Base-by-base conservation (phyloP, 106 monocot genomes). In the Narthecium ossifragum region DNA sequence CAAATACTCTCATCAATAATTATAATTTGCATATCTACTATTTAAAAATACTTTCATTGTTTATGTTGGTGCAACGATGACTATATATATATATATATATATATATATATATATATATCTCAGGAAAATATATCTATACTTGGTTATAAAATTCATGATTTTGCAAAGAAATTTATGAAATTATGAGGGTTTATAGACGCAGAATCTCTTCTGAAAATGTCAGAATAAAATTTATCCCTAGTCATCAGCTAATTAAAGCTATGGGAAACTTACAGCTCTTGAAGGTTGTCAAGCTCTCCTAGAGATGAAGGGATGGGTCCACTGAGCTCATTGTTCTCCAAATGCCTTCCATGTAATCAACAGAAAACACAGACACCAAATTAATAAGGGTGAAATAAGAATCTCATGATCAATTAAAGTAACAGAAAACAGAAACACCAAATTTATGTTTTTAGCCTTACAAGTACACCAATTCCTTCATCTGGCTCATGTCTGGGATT, bases 401-500 rank as follows among this genome's bases (percentile, higher is more conserved):
- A 15, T 34, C 17, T 33, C 12, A 62, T 26, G 31, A 8, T 1
- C 28, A 34, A 31, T 14, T 65, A 45, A 66, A 67, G 46, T 22
- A 34, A 51, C n/a, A n/a, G 52, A 46, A 12, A n/a, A n/a, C n/a
- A n/a, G n/a, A n/a, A n/a, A n/a, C n/a, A n/a, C n/a, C n/a, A n/a
- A 60, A 53, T 27, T 32, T 0, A 18, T 22, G 12, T 8, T 18
- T 31, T 0, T 53, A 46, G 51, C 41, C 80, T 90, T 90, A 90
- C 89, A 90, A 45, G 10, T 38, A 72, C 31, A 39, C 34, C 41
- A 90, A 60, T 23, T 57, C 53, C 31, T 73, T 74, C 39, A 90
- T 32, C 51, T 68, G 55, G 45, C 73, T 53, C 68, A 90, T 62
- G 37, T 90, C 65, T 70, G 89, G 89, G 54, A 90, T 90, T 12